phyloP scores from a whole-genome alignment of 1,139 yeast genomes.

The Candida glucosophila region DNA sequence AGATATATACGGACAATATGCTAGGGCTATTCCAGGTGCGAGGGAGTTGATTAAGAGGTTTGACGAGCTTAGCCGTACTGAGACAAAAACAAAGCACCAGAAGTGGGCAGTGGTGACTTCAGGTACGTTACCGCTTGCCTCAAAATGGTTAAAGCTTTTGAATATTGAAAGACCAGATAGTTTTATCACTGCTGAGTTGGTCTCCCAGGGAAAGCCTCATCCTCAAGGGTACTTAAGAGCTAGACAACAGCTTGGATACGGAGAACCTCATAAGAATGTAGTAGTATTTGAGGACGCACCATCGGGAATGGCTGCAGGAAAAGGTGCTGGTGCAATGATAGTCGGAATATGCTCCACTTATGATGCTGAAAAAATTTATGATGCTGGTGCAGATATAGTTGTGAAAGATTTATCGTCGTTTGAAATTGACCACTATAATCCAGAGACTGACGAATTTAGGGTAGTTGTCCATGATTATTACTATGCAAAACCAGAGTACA shows the following conservation, averaged over 20 bases:
- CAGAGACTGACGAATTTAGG: conserved; percentile 9
- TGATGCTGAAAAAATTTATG: conserved; percentile 8
- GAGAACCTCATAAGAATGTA: conserved; percentile 9
- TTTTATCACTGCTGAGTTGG: conserved; percentile 10
- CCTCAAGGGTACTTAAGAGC: conserved; percentile 10
- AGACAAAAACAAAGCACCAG: conserved; percentile 9
- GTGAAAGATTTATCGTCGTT: conserved; percentile 8
- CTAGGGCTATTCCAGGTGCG: conserved; percentile 11
- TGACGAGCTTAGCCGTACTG: conserved; percentile 6
- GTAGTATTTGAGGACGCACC: conserved; percentile 12
- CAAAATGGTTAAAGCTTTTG: conserved; percentile 10
- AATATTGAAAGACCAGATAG: conserved; percentile 10
- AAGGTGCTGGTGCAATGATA: conserved; percentile 10
- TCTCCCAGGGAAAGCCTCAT: conserved; percentile 9
- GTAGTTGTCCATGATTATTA: conserved; percentile 8
- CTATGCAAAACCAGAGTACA: conserved; percentile 8
- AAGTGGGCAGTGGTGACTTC: conserved; percentile 11
- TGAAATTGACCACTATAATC: conserved; percentile 8
- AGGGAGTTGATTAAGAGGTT: conserved; percentile 8
- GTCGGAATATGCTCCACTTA: conserved; percentile 11
- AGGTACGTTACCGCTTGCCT: conserved; percentile 11
- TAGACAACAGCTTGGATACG: conserved; percentile 9
- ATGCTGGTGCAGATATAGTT: conserved; percentile 10
- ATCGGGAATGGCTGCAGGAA: conserved; percentile 10
- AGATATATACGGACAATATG: conserved; percentile 9